Evolutionary conservation across 148 eudicot species (phyloP).

Genomic region (Limonium bicolor): DNA sequence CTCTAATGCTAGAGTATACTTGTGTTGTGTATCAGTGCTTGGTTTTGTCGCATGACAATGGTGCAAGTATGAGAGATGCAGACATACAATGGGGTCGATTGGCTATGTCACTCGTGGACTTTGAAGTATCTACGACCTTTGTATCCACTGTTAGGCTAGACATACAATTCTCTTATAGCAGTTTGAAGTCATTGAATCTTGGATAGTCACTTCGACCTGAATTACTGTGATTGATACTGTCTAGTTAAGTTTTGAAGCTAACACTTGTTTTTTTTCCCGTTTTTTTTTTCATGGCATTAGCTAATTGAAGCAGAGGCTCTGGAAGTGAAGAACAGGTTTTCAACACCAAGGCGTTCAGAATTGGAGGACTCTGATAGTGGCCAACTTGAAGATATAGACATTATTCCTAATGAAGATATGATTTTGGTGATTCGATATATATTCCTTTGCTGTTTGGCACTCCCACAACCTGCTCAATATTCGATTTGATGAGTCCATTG

Average conservation of each 20-base stretch:
- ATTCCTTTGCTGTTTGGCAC: not conserved
- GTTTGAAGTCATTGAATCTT: too few species aligned
- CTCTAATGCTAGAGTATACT: too few species aligned
- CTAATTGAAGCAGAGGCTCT: conserved; percentile 84
- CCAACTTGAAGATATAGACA: conserved; percentile 77
- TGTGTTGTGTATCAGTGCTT: too few species aligned
- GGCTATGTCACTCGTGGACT: too few species aligned
- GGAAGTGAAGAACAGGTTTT: conserved; percentile 79
- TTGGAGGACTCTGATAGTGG: conserved; percentile 80
- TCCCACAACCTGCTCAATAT: not conserved
- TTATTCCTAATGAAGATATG: conserved; percentile 94
- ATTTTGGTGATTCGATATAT: conserved; percentile 81
- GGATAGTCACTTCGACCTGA: too few species aligned
- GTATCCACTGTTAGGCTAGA: too few species aligned
- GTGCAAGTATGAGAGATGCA: too few species aligned
- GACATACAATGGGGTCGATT: too few species aligned
- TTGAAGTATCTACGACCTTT: too few species aligned
- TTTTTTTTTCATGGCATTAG: conserved; percentile 22
- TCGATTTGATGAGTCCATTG: not conserved
- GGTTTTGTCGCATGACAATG: too few species aligned
- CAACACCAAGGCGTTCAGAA: conserved; percentile 70
- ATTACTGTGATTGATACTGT: too few species aligned
- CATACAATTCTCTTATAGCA: too few species aligned
- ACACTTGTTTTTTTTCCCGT: not conserved
- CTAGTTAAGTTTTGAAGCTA: not conserved